These are phyloP conservation scores for Filobasidium uniguttulatum DNA, from an alignment of 1,284 basidiomycete species.

Conservation along the genomic window DNA sequence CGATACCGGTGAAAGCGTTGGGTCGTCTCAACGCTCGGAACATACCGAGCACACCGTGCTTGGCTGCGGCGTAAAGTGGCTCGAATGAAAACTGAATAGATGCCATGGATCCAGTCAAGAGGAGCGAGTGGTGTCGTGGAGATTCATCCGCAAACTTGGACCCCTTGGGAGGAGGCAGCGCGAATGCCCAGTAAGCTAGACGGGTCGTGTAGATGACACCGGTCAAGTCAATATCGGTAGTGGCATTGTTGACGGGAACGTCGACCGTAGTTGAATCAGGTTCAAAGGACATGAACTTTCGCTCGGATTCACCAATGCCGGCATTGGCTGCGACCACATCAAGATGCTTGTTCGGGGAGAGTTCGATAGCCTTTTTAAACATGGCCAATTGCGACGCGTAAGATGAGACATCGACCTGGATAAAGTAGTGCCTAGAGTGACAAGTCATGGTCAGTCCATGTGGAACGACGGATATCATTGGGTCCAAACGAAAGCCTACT, in stretches of 20 bases:
- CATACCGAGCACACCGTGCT: slow-evolving; percentile 15
- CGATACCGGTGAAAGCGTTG: slow-evolving; percentile 2
- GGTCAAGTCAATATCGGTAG: slow-evolving; percentile 13
- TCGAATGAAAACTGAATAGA: slow-evolving; percentile 10
- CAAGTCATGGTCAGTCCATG: background rate
- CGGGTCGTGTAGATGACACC: slow-evolving; percentile 13
- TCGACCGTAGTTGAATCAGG: background rate
- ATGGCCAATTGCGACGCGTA: slow-evolving; percentile 12
- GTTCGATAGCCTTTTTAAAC: slow-evolving; percentile 11
- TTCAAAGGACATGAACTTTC: background rate
- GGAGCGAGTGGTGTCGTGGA: slow-evolving; percentile 10
- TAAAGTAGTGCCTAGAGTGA: slow-evolving; percentile 9
- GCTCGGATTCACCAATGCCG: slow-evolving; percentile 5
- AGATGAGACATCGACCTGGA: slow-evolving; percentile 13
- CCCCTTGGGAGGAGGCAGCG: slow-evolving; percentile 1
- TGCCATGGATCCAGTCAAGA: slow-evolving; percentile 14
- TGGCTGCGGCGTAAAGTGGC: slow-evolving; percentile 13
- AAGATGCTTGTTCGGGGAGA: slow-evolving; percentile 5
- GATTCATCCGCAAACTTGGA: background rate
- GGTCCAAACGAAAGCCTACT: background rate
- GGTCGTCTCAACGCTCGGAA: slow-evolving; percentile 13
- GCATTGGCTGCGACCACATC: slow-evolving; percentile 15
- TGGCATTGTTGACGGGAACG: background rate
- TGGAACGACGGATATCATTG: background rate
- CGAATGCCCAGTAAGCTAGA: slow-evolving; percentile 14